Evolutionary conservation across 192 early-diverging fungal genomes (phyloP).

Genomic region (Backusella luteola): DNA sequence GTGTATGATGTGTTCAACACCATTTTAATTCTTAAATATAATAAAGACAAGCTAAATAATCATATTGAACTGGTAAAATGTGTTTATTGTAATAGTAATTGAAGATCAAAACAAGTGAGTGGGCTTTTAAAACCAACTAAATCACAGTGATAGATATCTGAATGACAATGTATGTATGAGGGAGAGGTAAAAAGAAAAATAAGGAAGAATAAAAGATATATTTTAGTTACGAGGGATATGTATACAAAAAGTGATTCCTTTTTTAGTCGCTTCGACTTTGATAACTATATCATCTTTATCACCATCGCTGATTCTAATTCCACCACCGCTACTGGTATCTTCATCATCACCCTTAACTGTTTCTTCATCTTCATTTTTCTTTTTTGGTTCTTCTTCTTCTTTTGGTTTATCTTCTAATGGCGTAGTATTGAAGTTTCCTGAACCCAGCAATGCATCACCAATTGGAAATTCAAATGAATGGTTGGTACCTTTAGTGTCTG

Average conservation of each 20-base stretch:
- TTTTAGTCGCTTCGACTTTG: slow-evolving; percentile 25
- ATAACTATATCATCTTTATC: slow-evolving; percentile 18
- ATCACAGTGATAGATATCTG: too few relatives aligned
- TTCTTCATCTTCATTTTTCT: background rate
- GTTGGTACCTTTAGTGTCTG: background rate
- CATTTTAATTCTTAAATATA: background rate
- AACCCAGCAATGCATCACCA: background rate
- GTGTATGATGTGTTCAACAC: background rate
- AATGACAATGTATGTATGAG: too few relatives aligned
- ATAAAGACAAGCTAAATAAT: background rate
- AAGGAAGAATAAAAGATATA: background rate
- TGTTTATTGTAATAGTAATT: background rate
- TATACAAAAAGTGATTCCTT: slow-evolving; percentile 19
- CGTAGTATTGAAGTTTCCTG: background rate
- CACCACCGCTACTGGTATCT: background rate
- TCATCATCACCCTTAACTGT: background rate
- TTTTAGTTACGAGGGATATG: slow-evolving; percentile 21
- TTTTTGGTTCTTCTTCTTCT: background rate
- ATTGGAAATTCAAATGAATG: slow-evolving; percentile 14
- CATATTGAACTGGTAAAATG: background rate
- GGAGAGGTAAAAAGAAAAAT: background rate
- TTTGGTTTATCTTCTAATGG: background rate
- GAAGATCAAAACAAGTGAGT: background rate
- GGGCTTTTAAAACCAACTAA: background rate
- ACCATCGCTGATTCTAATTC: background rate